phyloP scores from a whole-genome alignment of 768 basidiomycete species.

The Agaricus bisporus region DNA sequence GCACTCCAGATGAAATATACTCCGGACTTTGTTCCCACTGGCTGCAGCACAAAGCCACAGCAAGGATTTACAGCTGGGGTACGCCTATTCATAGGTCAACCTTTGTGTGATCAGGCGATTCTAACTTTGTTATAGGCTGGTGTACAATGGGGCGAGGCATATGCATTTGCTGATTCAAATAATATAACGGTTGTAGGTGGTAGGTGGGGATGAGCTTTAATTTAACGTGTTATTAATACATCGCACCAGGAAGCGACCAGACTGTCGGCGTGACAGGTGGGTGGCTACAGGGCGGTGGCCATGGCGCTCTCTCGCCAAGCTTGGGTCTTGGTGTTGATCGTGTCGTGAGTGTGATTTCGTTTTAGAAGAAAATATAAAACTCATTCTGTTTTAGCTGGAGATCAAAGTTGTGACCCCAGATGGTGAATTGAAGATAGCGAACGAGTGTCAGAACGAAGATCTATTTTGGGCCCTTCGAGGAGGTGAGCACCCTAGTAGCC shows the following conservation, averaged over 20 bases:
- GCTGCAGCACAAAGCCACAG: conserved; percentile 19
- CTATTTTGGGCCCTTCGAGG: conserved; percentile 43
- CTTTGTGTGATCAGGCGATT: neutral
- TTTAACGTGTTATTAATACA: neutral
- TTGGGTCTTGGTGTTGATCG: conserved; percentile 43
- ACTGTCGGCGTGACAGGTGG: conserved; percentile 37
- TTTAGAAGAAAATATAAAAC: neutral
- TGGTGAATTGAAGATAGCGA: conserved; percentile 32
- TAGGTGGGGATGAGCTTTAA: conserved; percentile 4
- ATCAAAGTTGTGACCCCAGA: conserved; percentile 36
- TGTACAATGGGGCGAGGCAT: conserved; percentile 37
- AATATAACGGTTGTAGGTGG: conserved; percentile 42
- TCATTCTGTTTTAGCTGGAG: conserved; percentile 13
- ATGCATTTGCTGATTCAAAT: conserved; percentile 35
- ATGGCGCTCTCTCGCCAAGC: conserved; percentile 35
- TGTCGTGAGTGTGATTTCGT: conserved; percentile 24
- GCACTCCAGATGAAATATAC: conserved; percentile 27
- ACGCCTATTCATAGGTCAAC: conserved; percentile 8
- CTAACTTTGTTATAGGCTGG: conserved; percentile 28
- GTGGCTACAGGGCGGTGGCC: conserved; percentile 41
- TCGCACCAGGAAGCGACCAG: conserved; percentile 21
- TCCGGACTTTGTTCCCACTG: conserved; percentile 28
- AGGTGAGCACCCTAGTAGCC: conserved; percentile 16
- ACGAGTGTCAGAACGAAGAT: conserved; percentile 35
- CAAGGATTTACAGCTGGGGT: conserved; percentile 33